A percentile compares a stretch with the other conserved stretches of the same genome.
These are phyloP conservation scores for Vachellia pachyceras DNA, from an alignment of 306 rosid genomes.

Conservation along the genomic window DNA sequence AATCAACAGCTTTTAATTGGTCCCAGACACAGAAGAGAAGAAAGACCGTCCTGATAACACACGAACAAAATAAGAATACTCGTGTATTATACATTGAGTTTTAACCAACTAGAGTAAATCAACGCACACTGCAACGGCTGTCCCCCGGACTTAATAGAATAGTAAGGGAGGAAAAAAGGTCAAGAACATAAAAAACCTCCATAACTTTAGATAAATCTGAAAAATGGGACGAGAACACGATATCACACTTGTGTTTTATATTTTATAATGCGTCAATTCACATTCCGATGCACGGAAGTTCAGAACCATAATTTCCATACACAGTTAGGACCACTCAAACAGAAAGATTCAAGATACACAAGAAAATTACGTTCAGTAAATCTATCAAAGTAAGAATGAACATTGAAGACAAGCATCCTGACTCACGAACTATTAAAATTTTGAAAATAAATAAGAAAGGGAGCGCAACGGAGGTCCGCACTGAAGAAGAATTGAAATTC, in stretches of 20 bases:
- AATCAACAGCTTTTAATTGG: neutral
- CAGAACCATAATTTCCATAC: slow-evolving; percentile 31
- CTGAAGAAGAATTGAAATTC: slow-evolving; percentile 15
- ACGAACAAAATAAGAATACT: slow-evolving; percentile 12
- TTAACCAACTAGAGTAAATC: slow-evolving; percentile 15
- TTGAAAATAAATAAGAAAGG: neutral
- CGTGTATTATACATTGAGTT: neutral
- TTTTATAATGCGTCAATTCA: slow-evolving; percentile 4
- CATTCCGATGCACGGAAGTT: slow-evolving; percentile 8
- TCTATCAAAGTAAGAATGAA: neutral
- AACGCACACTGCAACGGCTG: neutral
- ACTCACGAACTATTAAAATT: neutral
- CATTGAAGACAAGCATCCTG: neutral
- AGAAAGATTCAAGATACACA: slow-evolving; percentile 12
- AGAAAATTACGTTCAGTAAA: neutral
- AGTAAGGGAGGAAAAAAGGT: neutral
- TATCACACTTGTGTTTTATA: neutral
- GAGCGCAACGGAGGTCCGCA: neutral
- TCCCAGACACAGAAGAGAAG: neutral
- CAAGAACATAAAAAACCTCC: neutral
- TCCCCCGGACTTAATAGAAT: neutral
- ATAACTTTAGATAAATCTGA: neutral
- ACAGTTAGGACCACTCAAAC: slow-evolving; percentile 13
- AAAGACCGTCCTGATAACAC: neutral
- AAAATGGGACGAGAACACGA: slow-evolving; percentile 6